phyloP scores from a whole-genome alignment of 2,329 filamentous ascomycete genomes.

The Claviceps sp. region DNA sequence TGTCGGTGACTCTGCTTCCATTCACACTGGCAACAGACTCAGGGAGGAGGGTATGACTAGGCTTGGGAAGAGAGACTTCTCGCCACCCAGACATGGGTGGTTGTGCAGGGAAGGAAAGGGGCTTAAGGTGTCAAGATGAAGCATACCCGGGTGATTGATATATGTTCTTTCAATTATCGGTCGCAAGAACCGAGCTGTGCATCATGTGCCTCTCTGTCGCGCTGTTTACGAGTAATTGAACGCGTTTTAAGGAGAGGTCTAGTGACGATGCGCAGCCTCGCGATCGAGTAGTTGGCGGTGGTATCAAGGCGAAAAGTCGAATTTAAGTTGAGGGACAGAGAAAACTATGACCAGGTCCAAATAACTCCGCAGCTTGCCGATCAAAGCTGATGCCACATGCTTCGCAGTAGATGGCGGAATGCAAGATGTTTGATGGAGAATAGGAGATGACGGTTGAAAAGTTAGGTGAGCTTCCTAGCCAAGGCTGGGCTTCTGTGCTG shows the following conservation, averaged over 20 bases:
- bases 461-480: constrained; percentile 15
- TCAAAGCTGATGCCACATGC: constrained; percentile 10
- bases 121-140: constrained; percentile 11
- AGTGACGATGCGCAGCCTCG: constrained; percentile 6
- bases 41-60: not conserved
- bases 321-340: constrained; percentile 6
- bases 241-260: constrained; percentile 9
- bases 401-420: constrained; percentile 14
- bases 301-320: constrained; percentile 6
- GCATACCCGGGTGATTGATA: constrained; percentile 19
- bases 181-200: not conserved
- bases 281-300: constrained; percentile 3
- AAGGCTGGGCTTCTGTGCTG: constrained; percentile 2
- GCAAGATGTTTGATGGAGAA: constrained; percentile 16
- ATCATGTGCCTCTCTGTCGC: constrained; percentile 11
- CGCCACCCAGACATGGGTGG: not conserved
- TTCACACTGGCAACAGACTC: constrained; percentile 6
- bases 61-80: not conserved
- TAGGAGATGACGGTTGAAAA: constrained; percentile 20
- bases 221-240: constrained; percentile 22
- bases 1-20: constrained; percentile 6
- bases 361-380: constrained; percentile 13
- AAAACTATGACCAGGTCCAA: constrained; percentile 9
- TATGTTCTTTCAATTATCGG: constrained; percentile 13
- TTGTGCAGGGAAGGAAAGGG: constrained; percentile 8